phyloP scores from a whole-genome alignment of 441 rosid species.

The Bruguiera hainesii region DNA sequence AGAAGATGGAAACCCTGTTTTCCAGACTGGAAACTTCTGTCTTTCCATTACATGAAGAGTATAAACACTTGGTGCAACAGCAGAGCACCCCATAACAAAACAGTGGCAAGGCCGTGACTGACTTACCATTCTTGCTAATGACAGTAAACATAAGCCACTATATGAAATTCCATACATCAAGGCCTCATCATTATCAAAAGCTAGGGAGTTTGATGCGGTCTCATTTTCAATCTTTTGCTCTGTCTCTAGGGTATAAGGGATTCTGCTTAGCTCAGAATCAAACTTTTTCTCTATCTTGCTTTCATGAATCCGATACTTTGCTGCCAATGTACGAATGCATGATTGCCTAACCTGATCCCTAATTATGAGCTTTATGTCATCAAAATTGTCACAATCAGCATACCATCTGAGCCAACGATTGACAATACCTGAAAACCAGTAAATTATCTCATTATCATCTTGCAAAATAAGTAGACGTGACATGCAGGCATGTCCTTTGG shows the following conservation, averaged over 20 bases:
- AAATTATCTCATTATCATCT: conserved; percentile 63
- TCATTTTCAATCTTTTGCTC: conserved; percentile 47
- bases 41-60: conserved; percentile 87
- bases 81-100: conserved; percentile 64
- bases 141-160: conserved; percentile 65
- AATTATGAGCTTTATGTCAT: conserved; percentile 58
- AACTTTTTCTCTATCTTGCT: conserved; percentile 62
- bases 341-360: conserved; percentile 59
- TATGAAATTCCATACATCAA: conserved; percentile 62
- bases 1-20: conserved; percentile 78
- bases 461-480: conserved; percentile 57
- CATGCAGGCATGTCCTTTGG: conserved; percentile 55
- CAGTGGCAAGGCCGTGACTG: conserved; percentile 74
- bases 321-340: conserved; percentile 84
- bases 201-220: conserved; percentile 26
- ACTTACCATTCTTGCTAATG: conserved; percentile 71
- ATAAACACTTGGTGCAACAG: conserved; percentile 71
- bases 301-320: conserved; percentile 74
- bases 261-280: conserved; percentile 55
- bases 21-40: conserved; percentile 95
- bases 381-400: conserved; percentile 55
- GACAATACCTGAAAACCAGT: conserved; percentile 79
- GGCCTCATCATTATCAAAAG: conserved; percentile 52
- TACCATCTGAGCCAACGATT: conserved; percentile 77
- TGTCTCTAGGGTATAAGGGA: conserved; percentile 49